Base-by-base conservation (phyloP, 495 filamentous ascomycete species). In the Lasiosphaeriaceae sp. region DNA sequence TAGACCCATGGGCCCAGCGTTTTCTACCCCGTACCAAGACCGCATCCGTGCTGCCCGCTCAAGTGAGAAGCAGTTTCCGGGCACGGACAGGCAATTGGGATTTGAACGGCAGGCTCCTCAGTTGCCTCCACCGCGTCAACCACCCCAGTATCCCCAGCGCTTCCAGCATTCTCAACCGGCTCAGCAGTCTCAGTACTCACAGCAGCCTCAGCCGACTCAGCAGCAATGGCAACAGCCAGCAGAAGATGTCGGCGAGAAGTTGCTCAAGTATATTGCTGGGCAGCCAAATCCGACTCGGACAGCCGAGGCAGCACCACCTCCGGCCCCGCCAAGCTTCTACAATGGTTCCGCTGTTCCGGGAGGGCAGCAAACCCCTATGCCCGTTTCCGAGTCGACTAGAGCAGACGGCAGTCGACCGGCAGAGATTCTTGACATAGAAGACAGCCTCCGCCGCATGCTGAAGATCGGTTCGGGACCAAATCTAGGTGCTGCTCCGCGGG, bases 1-100 rank as follows among this genome's bases (percentile, higher is more conserved):
- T 12, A 71, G 73, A 11, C 69, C 76, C 4, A 77, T 86, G 56
- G 84, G 82, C 1, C 83, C 86, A 29, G 78, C 85, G 3, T 88
- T 89, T 66, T 86, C 86, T 0, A 83, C 83, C 0, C 84, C 86
- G 1, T 90, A 84, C 53, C 76, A 82, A 20, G 82, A 88, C 52
- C 80, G 84, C 29, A 84, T 88, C 69, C 79, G 81, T 55, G 83
- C 81, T 16, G 74, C 84, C 12, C 71, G 69, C 3, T 66, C 64
- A 11, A 59, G 16, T 29, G 63, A 65, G 11, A 66, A 57, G 49
- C 66, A 65, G 44, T 3, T 16, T 12, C 39, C 2, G 5, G n/a
- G n/a, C 14, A 2, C 39, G 9, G 26, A 31, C 9, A 31, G 26
- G 9, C 26, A 31, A 31, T 31, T 31, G 26, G 26, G 26, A n/a